These are phyloP conservation scores for Haplosporangium gracile DNA, from an alignment of 192 early-diverging fungal species.

Conservation along the genomic window DNA sequence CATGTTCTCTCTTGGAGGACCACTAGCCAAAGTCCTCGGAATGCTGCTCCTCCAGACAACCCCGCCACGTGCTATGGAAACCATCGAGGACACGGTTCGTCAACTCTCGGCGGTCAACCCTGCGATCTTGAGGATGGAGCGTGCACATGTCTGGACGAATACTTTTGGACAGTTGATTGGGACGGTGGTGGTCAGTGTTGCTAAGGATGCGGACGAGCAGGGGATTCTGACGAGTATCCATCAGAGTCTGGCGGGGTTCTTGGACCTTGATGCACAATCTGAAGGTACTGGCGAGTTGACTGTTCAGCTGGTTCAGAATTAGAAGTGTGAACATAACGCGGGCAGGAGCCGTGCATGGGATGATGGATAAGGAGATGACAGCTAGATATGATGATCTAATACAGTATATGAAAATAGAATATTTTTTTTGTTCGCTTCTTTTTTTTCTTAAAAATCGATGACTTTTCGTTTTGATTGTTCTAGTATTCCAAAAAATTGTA, in stretches of 20 bases:
- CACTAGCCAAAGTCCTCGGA: conserved; percentile 60
- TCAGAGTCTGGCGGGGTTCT: conserved; percentile 55
- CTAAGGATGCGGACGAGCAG: conserved; percentile 64
- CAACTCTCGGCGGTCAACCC: conserved; percentile 56
- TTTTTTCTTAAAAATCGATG: neutral
- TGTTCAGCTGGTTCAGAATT: conserved; percentile 56
- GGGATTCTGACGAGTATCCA: conserved; percentile 60
- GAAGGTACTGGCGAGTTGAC: conserved; percentile 63
- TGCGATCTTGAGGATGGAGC: conserved; percentile 58
- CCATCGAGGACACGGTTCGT: conserved; percentile 60
- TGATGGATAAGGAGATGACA: neutral
- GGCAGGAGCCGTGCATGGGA: neutral
- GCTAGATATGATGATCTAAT: neutral
- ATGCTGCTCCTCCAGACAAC: conserved; percentile 69
- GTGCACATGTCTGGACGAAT: conserved; percentile 71
- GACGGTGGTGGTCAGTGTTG: conserved; percentile 60
- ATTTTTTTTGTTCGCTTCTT: neutral
- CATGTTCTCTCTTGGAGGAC: conserved; percentile 65
- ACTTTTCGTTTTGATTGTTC: neutral
- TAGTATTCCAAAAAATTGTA: neutral
- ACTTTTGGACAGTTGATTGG: conserved; percentile 65
- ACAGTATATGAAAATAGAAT: conserved; percentile 1
- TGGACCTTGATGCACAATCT: conserved; percentile 44
- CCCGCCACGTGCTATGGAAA: conserved; percentile 54
- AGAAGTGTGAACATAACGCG: neutral